A percentile compares a stretch with the other conserved stretches of the same genome.
phyloP scores from a whole-genome alignment of 23 red algal genomes.

The Gracilariopsis chorda region DNA sequence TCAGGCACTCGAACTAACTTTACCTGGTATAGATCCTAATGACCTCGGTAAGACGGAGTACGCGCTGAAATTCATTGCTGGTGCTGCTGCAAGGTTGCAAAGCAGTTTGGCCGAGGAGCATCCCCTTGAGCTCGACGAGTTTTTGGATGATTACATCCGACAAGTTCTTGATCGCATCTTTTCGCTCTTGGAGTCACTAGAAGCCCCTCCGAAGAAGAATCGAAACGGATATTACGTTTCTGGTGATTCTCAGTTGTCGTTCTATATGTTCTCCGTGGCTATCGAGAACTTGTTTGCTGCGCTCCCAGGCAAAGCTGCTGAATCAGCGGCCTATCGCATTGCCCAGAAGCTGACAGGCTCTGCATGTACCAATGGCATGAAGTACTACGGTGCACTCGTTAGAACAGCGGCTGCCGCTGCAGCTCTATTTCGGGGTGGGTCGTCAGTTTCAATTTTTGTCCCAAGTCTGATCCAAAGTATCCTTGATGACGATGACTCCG shows the following conservation, averaged over 20 bases:
- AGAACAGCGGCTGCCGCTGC: constrained; percentile 59
- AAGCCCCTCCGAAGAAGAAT: constrained; percentile 82
- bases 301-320: constrained; percentile 22
- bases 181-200: constrained; percentile 70
- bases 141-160: constrained; percentile 75
- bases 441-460: constrained; percentile 69
- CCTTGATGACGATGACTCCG: constrained; percentile 33
- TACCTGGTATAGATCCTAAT: constrained; percentile 89
- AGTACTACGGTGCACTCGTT: constrained; percentile 72
- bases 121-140: constrained; percentile 30
- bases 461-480: constrained; percentile 44
- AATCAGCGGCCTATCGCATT: constrained; percentile 43
- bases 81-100: constrained; percentile 64
- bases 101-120: constrained; percentile 49
- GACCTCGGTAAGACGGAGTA: constrained; percentile 83
- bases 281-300: constrained; percentile 80
- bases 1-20: constrained; percentile 57
- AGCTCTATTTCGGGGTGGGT: constrained; percentile 18
- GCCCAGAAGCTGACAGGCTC: constrained; percentile 59
- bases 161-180: constrained; percentile 78
- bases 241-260: constrained; percentile 38
- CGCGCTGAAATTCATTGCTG: constrained; percentile 77
- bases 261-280: constrained; percentile 71
- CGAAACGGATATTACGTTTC: constrained; percentile 11
- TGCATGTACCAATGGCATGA: constrained; percentile 64